Base-by-base conservation (phyloP, 352 stramenopile genomes). In the Globisporangium apiculatum region DNA sequence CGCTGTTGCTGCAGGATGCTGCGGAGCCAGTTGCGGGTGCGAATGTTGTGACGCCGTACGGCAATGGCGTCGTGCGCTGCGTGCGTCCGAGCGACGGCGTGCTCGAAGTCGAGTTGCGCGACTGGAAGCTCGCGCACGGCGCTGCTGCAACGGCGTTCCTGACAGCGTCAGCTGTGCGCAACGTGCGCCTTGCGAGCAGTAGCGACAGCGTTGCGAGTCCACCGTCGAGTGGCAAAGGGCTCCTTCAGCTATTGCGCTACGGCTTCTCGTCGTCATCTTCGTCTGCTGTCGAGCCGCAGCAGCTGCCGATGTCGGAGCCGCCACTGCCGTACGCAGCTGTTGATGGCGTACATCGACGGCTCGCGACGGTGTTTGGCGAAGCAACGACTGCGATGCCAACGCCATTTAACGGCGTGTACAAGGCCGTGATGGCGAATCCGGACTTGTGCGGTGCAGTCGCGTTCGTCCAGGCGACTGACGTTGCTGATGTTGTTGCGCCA, bases 201-300 rank as follows among this genome's bases (percentile, higher is more conserved):
- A 62, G 60, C 1, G 73, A 73, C 45, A 46, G 14, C 1, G 18
- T 35, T 14, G 11, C 57, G 2, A 48, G 65, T 18, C 51, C 69
- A 7, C 58, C 73, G n/a, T 62, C 72, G 38, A 76, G 79, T 5
- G 77, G 82, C 7, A 65, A 76, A 17, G 79, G 82, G 0, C 75
- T 92, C 47, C 86, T 92, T 58, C 83, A 92, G 46, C 57, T 92
- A 12, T 80, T 92, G 46, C 72, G 78, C 5, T 78, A 82, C 58
- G 68, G 72, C 4, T 83, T 85, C 41, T 66, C 48, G 41, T 60
- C 53, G 1, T 31, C 24, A 31, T 31, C 24, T 31, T 31, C 24
- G 24, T 31, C 24, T 31, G 24, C 24, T 31, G 24, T 31, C 24
- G 24, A 31, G 24, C 24, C 24, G 24, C 24, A 31, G 24, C 24